Conservation (phyloP, 2,329 filamentous ascomycete species). For the Pseudogymnoascus sp. region DNA sequence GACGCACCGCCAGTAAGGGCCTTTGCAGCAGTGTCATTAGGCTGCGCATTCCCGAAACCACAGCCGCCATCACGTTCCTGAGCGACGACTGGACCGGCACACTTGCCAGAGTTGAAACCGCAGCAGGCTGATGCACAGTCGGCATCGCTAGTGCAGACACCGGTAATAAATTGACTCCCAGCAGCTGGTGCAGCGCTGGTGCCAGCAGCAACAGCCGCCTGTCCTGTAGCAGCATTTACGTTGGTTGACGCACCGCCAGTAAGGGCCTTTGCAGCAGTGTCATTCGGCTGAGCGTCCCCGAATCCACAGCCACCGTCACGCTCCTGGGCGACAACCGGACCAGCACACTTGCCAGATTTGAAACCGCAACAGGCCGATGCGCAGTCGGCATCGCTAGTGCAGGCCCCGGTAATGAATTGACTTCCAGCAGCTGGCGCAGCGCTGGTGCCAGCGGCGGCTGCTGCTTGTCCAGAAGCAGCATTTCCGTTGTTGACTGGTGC, state of each 20-base stretch:
- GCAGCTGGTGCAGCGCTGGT: constrained; percentile 18
- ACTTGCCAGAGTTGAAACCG: constrained; percentile 22
- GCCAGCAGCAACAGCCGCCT: constrained; percentile 6
- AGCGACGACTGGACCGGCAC: constrained; percentile 27
- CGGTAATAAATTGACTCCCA: constrained; percentile 11
- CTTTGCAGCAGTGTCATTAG: constrained; percentile 9
- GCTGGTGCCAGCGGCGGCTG: constrained; percentile 23
- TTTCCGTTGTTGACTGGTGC: background rate
- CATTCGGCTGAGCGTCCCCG: constrained; percentile 12
- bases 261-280: background rate
- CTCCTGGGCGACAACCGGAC: constrained; percentile 25
- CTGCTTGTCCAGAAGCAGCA: background rate
- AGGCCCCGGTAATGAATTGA: constrained; percentile 10
- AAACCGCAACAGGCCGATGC: constrained; percentile 14
- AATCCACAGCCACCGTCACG: constrained; percentile 30
- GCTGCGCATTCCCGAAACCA: constrained; percentile 21
- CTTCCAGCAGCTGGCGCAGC: constrained; percentile 16
- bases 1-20: background rate
- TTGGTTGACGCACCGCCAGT: background rate
- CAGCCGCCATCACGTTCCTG: constrained; percentile 29
- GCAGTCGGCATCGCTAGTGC: constrained; percentile 14
- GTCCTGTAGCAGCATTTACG: background rate
- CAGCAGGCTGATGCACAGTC: constrained; percentile 14
- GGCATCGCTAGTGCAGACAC: constrained; percentile 12
- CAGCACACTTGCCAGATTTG: constrained; percentile 26